Evolutionary conservation across 331 rosid genomes (phyloP).

Genomic region (Arachis monticola): DNA sequence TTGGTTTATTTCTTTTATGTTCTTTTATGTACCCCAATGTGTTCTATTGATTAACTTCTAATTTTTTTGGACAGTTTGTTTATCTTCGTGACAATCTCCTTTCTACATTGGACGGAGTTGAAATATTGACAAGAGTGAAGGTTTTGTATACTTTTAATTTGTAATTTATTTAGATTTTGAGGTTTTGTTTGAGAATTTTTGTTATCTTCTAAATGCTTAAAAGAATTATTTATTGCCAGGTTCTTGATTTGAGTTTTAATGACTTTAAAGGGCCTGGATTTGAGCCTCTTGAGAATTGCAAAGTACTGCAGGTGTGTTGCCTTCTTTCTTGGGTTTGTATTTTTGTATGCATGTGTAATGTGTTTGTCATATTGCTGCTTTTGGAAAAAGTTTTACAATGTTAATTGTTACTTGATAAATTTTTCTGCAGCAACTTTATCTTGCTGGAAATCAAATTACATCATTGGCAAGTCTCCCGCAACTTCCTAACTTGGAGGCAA

Average conservation of each 20-base stretch:
- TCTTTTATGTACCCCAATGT: slow-evolving; percentile 26
- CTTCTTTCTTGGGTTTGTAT: not conserved
- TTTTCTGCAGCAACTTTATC: slow-evolving; percentile 85
- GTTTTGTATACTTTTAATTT: slow-evolving; percentile 46
- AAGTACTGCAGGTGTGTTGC: slow-evolving; percentile 79
- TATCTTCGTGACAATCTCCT: slow-evolving; percentile 96
- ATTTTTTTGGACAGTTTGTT: slow-evolving; percentile 74
- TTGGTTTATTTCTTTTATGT: slow-evolving; percentile 11
- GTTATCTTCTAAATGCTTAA: slow-evolving; percentile 36
- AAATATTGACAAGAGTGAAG: slow-evolving; percentile 92
- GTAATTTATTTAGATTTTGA: slow-evolving; percentile 24
- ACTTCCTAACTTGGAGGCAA: slow-evolving; percentile 97
- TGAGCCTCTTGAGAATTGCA: slow-evolving; percentile 96
- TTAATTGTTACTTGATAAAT: slow-evolving; percentile 18
- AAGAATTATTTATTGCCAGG: slow-evolving; percentile 54
- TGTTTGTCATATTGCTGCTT: slow-evolving; percentile 33
- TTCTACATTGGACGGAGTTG: slow-evolving; percentile 95
- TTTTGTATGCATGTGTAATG: not conserved
- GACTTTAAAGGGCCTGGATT: slow-evolving; percentile 99
- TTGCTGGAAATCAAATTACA: slow-evolving; percentile 98
- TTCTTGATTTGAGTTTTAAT: slow-evolving; percentile 98
- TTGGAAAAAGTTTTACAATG: slow-evolving; percentile 2
- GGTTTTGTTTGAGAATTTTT: slow-evolving; percentile 33
- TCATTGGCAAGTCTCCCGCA: slow-evolving; percentile 95
- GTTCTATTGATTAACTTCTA: slow-evolving; percentile 32